Percentiles rank a stretch among this genome's conserved stretches.
Evolutionary conservation across 306 rosid genomes (phyloP).

Genomic region (Castanea sativa): DNA sequence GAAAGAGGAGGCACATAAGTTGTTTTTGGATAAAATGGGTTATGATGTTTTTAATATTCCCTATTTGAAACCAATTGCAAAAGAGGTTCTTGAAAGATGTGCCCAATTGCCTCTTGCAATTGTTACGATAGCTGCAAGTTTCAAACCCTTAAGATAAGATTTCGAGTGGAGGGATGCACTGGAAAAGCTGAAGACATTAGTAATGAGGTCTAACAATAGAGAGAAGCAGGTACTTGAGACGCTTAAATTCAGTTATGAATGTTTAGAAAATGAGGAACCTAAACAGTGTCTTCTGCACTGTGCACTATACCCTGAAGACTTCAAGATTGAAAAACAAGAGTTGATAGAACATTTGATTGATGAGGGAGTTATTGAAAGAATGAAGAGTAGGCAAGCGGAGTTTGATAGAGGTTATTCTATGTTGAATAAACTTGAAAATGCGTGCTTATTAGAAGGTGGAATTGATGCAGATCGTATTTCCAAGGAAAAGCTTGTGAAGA

Average conservation of each 20-base stretch:
- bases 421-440: constrained; percentile 9
- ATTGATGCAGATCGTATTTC: neutral
- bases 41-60: neutral
- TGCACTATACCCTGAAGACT: constrained; percentile 31
- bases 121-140: constrained; percentile 2
- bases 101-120: constrained; percentile 21
- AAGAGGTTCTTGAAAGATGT: rapidly evolving
- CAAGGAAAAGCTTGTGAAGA: constrained; percentile 17
- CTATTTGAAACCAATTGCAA: neutral
- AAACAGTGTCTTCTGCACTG: constrained; percentile 18
- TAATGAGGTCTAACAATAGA: constrained; percentile 12
- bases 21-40: constrained; percentile 17
- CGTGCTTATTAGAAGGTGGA: constrained; percentile 5
- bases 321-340: constrained; percentile 19
- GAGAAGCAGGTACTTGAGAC: constrained; percentile 19
- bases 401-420: constrained; percentile 25
- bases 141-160: neutral
- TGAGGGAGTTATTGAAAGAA: constrained; percentile 23
- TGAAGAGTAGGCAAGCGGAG: constrained; percentile 16
- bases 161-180: constrained; percentile 13
- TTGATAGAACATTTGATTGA: constrained; percentile 26
- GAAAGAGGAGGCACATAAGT: neutral
- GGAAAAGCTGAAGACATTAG: constrained; percentile 8
- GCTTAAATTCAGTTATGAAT: constrained; percentile 19
- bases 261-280: neutral